These are phyloP conservation scores for Linnemannia elongata DNA, from an alignment of 192 early-diverging fungal species.

Conservation along the genomic window DNA sequence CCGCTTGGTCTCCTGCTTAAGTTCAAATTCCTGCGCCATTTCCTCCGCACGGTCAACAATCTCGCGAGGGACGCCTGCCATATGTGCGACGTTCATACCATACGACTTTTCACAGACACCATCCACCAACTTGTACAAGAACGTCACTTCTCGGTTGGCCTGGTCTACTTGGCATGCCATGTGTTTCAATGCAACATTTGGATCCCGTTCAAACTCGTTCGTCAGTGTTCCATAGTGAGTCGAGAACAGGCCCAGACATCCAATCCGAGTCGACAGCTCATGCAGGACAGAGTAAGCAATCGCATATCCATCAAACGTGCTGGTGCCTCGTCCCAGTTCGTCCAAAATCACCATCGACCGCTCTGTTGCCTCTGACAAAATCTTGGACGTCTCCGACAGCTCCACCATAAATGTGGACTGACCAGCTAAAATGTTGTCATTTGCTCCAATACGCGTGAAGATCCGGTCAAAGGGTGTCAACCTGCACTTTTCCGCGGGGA, in stretches of 20 bases:
- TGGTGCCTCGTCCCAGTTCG: slow-evolving; percentile 97
- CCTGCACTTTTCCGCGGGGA: slow-evolving; percentile 83
- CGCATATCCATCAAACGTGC: slow-evolving; percentile 96
- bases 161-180: slow-evolving; percentile 92
- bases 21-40: slow-evolving; percentile 84
- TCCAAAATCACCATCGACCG: slow-evolving; percentile 95
- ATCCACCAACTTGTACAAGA: slow-evolving; percentile 89
- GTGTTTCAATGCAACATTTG: slow-evolving; percentile 84
- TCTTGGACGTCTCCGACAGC: slow-evolving; percentile 92
- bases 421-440: slow-evolving; percentile 95
- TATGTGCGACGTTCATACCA: slow-evolving; percentile 98
- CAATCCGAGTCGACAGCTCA: slow-evolving; percentile 81
- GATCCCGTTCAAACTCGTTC: slow-evolving; percentile 84
- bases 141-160: slow-evolving; percentile 88
- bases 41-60: slow-evolving; percentile 80
- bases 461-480: slow-evolving; percentile 93
- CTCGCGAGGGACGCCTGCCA: slow-evolving; percentile 88
- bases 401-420: slow-evolving; percentile 99
- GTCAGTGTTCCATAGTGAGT: slow-evolving; percentile 97
- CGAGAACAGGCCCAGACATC: slow-evolving; percentile 94
- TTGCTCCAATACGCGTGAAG: slow-evolving; percentile 97
- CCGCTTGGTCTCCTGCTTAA: slow-evolving; percentile 45
- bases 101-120: slow-evolving; percentile 95
- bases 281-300: slow-evolving; percentile 95
- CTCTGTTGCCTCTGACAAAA: slow-evolving; percentile 91